Evolutionary conservation across 2,329 filamentous ascomycete species (phyloP).

Genomic region (Ascochyta fabae): DNA sequence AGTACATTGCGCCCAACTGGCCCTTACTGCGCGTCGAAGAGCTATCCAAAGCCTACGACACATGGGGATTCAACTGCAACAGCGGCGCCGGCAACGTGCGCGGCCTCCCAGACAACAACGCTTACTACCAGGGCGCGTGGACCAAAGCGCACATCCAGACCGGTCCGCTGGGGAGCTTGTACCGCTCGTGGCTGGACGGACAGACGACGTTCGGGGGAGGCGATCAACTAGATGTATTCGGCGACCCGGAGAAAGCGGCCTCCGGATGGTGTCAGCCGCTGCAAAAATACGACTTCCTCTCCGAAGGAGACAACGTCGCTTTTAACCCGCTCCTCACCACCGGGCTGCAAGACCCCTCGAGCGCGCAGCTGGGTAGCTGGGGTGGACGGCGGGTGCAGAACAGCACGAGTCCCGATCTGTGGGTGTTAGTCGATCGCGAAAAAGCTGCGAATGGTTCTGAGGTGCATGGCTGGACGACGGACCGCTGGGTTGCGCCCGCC

Average conservation of each 20-base stretch:
- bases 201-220: conserved; percentile 50
- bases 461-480: conserved; percentile 37
- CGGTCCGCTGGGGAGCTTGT: conserved; percentile 47
- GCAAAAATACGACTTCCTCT: conserved; percentile 13
- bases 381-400: conserved; percentile 3
- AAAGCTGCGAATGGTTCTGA: background rate
- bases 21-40: conserved; percentile 15
- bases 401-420: background rate
- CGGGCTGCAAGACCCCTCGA: conserved; percentile 30
- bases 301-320: conserved; percentile 25
- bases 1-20: conserved; percentile 18
- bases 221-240: conserved; percentile 44
- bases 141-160: conserved; percentile 58
- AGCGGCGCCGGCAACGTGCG: conserved; percentile 15
- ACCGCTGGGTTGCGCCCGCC: conserved; percentile 55
- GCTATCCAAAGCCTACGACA: conserved; percentile 10
- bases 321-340: conserved; percentile 14
- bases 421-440: background rate
- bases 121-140: conserved; percentile 47
- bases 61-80: conserved; percentile 23
- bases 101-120: conserved; percentile 12
- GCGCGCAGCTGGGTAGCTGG: background rate
- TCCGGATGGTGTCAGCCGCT: conserved; percentile 19
- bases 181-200: conserved; percentile 54
- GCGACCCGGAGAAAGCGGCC: conserved; percentile 48